Evolutionary conservation across 345 rosid genomes (phyloP).

Genomic region (Cardamine resedifolia): DNA sequence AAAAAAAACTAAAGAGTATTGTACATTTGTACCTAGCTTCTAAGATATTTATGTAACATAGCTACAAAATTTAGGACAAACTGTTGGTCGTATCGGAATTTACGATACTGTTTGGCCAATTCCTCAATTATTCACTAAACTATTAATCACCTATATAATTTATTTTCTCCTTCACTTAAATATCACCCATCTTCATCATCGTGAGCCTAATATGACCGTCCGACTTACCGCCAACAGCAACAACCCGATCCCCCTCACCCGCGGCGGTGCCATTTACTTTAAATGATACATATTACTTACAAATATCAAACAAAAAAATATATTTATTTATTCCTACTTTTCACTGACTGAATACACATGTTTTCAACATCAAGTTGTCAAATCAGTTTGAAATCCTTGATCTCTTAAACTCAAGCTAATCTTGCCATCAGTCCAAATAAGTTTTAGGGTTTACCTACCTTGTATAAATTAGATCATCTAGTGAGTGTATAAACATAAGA

Average conservation of each 20-base stretch:
- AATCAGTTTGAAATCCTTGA: no score
- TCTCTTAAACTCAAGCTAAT: no score
- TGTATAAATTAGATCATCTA: no score
- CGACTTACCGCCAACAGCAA: neutral
- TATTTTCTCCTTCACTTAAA: neutral
- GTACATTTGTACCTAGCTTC: neutral
- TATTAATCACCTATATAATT: no score
- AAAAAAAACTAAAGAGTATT: no score
- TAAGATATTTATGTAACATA: neutral
- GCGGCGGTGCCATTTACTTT: slow-evolving; percentile 11
- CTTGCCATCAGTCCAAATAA: no score
- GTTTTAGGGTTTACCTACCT: no score
- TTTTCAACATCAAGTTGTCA: no score
- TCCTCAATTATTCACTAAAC: neutral
- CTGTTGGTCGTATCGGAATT: neutral
- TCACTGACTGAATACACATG: neutral
- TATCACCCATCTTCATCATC: neutral
- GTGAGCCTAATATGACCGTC: neutral
- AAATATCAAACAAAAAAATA: neutral
- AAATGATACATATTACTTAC: neutral
- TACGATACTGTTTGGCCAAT: neutral
- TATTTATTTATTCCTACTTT: neutral
- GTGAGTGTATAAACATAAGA: no score
- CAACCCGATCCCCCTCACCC: neutral
- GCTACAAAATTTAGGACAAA: neutral